Conservation (phyloP, 306 rosid species). For the Dryas alaskensis region DNA sequence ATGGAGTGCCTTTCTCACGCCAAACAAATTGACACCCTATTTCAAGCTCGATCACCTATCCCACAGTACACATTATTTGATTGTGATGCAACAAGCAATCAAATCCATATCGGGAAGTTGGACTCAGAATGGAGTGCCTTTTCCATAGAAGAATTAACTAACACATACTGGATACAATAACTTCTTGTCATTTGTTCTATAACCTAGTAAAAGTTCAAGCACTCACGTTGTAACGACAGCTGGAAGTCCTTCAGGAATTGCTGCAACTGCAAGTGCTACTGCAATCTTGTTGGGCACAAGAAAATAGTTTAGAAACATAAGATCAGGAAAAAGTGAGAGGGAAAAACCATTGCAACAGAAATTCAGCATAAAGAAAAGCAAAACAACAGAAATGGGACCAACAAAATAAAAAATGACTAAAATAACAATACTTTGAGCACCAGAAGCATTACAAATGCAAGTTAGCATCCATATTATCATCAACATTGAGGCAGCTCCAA, state of each 20-base stretch:
- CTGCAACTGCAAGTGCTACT: conserved; percentile 99
- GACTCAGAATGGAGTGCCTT: background rate
- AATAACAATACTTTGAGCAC: background rate
- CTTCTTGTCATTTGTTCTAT: conserved; percentile 10
- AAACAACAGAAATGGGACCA: background rate
- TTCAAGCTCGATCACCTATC: background rate
- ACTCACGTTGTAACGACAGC: conserved; percentile 99
- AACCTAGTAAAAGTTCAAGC: conserved; percentile 23
- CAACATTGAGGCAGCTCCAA: conserved; percentile 5
- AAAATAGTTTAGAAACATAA: background rate
- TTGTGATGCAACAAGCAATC: background rate
- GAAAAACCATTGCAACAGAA: conserved; percentile 8
- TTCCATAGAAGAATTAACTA: background rate
- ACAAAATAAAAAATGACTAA: background rate
- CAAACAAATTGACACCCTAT: background rate
- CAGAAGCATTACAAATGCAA: background rate
- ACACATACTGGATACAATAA: background rate
- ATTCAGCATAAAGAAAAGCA: background rate
- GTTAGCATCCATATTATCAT: background rate
- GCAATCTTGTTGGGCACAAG: conserved; percentile 66
- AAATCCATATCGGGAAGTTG: background rate
- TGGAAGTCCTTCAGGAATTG: conserved; percentile 99
- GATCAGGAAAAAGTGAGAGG: conserved; percentile 4
- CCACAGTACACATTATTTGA: background rate
- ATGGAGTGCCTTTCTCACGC: background rate